A percentile compares a stretch with the other conserved stretches of the same genome.
Conservation (phyloP, 2,329 filamentous ascomycete species). For the Colletotrichum sojae region DNA sequence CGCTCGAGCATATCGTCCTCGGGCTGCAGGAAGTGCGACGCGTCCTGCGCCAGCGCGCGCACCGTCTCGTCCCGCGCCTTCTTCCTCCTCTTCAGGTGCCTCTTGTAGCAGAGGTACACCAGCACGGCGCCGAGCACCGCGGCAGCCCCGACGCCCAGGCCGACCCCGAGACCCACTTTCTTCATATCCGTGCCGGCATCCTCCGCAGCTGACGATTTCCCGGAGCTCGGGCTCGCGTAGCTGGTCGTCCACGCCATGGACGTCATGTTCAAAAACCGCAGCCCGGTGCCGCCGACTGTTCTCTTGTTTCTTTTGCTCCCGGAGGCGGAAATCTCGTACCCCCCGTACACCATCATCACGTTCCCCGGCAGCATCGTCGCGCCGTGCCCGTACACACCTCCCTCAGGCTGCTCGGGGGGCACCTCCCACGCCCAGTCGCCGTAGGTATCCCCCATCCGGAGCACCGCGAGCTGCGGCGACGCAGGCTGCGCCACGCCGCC, state of each 20-base stretch:
- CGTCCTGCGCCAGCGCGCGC: conserved; percentile 65
- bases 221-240: conserved; percentile 62
- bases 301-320: conserved; percentile 49
- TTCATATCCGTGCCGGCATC: conserved; percentile 45
- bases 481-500: conserved; percentile 84
- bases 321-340: conserved; percentile 64
- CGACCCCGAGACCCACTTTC: conserved; percentile 74
- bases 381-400: conserved; percentile 74
- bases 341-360: conserved; percentile 77
- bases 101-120: conserved; percentile 65
- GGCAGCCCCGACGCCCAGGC: conserved; percentile 74
- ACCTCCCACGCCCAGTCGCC: conserved; percentile 81
- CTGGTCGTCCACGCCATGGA: conserved; percentile 66
- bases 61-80: conserved; percentile 61
- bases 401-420: conserved; percentile 65
- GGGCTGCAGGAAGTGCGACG: conserved; percentile 58
- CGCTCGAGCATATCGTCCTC: conserved; percentile 63
- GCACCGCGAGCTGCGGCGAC: conserved; percentile 82
- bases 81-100: conserved; percentile 49
- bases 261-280: conserved; percentile 71
- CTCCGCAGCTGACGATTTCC: no score
- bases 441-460: conserved; percentile 82
- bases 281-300: conserved; percentile 48
- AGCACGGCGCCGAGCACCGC: conserved; percentile 63
- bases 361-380: conserved; percentile 75